Evolutionary conservation across 306 rosid species (phyloP).

Genomic region (Citrullus colocynthis): DNA sequence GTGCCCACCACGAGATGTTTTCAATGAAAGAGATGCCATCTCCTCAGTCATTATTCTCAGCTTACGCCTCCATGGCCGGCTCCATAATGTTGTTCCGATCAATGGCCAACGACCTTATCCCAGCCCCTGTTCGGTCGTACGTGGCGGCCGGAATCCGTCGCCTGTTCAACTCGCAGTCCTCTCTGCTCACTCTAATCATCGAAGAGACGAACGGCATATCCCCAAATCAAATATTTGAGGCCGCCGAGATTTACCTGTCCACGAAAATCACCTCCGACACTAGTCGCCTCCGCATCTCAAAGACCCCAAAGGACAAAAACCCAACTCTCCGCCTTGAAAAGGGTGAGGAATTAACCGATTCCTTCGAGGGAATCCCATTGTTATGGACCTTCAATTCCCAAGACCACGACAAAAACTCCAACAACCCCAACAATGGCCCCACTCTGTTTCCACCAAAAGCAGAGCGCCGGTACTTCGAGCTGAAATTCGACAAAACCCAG

Average conservation of each 20-base stretch:
- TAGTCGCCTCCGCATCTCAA: slow-evolving; percentile 40
- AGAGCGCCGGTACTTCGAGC: slow-evolving; percentile 45
- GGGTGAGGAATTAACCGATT: slow-evolving; percentile 44
- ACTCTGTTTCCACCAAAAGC: slow-evolving; percentile 12
- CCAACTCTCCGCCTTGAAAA: slow-evolving; percentile 44
- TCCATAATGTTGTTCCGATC: slow-evolving; percentile 60
- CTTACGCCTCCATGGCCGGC: slow-evolving; percentile 74
- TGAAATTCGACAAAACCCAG: slow-evolving; percentile 41
- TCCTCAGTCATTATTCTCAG: slow-evolving; percentile 60
- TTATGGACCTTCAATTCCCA: slow-evolving; percentile 34
- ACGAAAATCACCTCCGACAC: slow-evolving; percentile 38
- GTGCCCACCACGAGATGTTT: slow-evolving; percentile 24
- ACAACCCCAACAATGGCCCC: slow-evolving; percentile 1
- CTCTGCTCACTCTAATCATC: slow-evolving; percentile 51
- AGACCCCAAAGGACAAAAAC: slow-evolving; percentile 42
- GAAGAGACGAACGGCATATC: slow-evolving; percentile 45
- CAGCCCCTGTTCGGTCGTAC: slow-evolving; percentile 46
- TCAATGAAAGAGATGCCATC: slow-evolving; percentile 50
- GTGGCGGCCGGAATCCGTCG: slow-evolving; percentile 24
- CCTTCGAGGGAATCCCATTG: slow-evolving; percentile 23
- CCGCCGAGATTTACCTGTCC: slow-evolving; percentile 54
- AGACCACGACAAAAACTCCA: slow-evolving; percentile 23
- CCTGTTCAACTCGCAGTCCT: slow-evolving; percentile 33
- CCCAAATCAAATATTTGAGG: slow-evolving; percentile 61
- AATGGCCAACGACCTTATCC: slow-evolving; percentile 61